Conservation (phyloP, 1,139 yeast species). For the Candida sp. region DNA sequence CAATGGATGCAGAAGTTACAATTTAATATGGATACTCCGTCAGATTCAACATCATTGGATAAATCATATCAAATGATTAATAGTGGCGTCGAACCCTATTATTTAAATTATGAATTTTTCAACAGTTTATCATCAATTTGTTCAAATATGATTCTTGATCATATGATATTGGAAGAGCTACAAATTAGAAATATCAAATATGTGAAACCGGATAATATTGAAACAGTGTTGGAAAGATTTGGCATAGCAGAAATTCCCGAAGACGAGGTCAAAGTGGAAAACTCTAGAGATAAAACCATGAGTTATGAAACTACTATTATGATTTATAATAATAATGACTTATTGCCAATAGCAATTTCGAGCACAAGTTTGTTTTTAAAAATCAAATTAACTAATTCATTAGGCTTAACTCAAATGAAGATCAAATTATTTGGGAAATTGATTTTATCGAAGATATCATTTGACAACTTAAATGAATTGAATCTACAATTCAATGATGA, state of each 20-base stretch:
- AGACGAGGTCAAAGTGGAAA: not conserved
- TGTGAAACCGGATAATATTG: constrained; percentile 18
- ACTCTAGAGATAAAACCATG: constrained; percentile 5
- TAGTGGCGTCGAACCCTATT: constrained; percentile 12
- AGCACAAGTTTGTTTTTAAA: constrained; percentile 33
- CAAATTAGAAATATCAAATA: constrained; percentile 36
- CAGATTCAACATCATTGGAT: constrained; percentile 10
- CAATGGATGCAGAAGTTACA: constrained; percentile 41
- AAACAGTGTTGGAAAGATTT: constrained; percentile 9
- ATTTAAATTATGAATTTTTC: constrained; percentile 48
- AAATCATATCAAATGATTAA: constrained; percentile 10
- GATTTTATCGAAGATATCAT: constrained; percentile 14
- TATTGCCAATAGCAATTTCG: constrained; percentile 34
- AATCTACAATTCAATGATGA: constrained; percentile 18
- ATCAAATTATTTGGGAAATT: constrained; percentile 30
- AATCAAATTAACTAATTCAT: constrained; percentile 22
- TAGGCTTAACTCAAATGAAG: constrained; percentile 21
- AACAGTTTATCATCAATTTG: constrained; percentile 47
- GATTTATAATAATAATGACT: constrained; percentile 28
- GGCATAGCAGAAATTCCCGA: constrained; percentile 7
- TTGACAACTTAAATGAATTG: constrained; percentile 14
- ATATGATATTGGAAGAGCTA: constrained; percentile 62
- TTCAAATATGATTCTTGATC: constrained; percentile 59
- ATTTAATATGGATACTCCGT: constrained; percentile 9
- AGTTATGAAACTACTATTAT: constrained; percentile 29